Base-by-base conservation (phyloP, 345 rosid genomes). In the Eucalyptus rudis region DNA sequence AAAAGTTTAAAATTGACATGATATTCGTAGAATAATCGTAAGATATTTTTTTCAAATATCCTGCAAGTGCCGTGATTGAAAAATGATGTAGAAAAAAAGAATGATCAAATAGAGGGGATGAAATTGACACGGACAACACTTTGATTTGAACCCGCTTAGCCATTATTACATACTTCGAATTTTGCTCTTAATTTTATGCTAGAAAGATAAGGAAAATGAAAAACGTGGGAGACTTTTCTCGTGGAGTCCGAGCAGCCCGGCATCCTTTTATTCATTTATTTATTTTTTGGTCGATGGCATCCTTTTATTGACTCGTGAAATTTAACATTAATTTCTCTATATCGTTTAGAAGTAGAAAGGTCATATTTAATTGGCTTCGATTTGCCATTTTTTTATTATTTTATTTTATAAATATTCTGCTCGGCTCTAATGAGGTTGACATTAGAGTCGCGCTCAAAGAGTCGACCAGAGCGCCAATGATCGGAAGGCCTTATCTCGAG, bases 11-110 rank as follows among this genome's bases (percentile, higher is more conserved):
- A 1, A 33, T 0, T 9, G 80, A 68, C 5, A 4, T 5, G 2
- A 0, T 4, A 13, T 64, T 0, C 2, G 0, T 64, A 64, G 20
- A 0, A n/a, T n/a, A n/a, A 64, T 8, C 2, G 36, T 14, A 4
- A 36, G 36, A 1, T 33, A 9, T 9, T 19, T 71, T 33, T 71
- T 4, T 17, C 8, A 36, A 17, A 4, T 4, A 6, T 33, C 25
- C 2, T 33, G 13, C 7, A 5, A 19, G 81, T 36, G 45, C 81
- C 22, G 2, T 20, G 43, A 2, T 33, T 68, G 10, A 33, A 68
- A 17, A 33, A 31, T 17, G 12, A 33, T 4, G 44, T 11, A 66
- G 40, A 52, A 66, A 31, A 64, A 64, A n/a, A n/a, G 40, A 66
- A 66, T 2, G 36, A 16, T 9, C 22, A 33, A 5, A 33, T 17